Base-by-base conservation (phyloP, 176 grass and related monocot genomes). In the Oryza glaberrima region DNA sequence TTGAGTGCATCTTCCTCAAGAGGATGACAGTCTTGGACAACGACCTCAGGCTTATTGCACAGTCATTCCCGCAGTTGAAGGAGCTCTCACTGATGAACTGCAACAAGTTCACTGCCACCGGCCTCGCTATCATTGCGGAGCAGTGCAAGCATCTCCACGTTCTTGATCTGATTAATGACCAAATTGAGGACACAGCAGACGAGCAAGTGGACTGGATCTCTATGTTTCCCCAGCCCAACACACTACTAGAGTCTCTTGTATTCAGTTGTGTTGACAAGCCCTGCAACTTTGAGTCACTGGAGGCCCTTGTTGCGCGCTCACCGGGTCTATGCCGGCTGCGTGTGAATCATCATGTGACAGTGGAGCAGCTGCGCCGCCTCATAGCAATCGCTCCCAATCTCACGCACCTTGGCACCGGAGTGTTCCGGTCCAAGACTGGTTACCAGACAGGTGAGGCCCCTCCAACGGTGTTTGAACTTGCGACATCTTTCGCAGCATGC, bases 1-100 rank as follows among this genome's bases (percentile, higher is more conserved):
- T 98, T 41, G 81, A 94, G 83, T 75, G 90, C 46, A 88, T 98
- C 81, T 91, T 89, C 74, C 93, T 98, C 83, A 98, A 98, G 83
- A 87, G 93, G 69, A 98, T 98, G 93, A 86, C 91, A 44, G 86
- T 98, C 36, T 64, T 86, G 26, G 91, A 98, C 67, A 91, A 86
- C 32, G 88, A 92, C 80, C 93, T 98, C 72, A 67, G 38, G 7
- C 71, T 93, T 41, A 56, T 98, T 7, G 87, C 91, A 9, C 84
- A 34, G 2, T 91, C 83, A 0, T 98, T 94, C 83, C 91, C 91
- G 40, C 65, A 67, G 19, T 94, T 98, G 56, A 95, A 34, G 80
- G 93, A 92, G 19, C 93, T 98, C 78, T 75, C 89, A 25, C 86
- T 98, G 7, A 84, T 95, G n/a, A 93, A 86, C 90, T 98, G 96